Evolutionary conservation across 2,329 filamentous ascomycete genomes (phyloP), one percentile per base, ranked within the genome.

Genomic region (Diatrype stigma): DNA sequence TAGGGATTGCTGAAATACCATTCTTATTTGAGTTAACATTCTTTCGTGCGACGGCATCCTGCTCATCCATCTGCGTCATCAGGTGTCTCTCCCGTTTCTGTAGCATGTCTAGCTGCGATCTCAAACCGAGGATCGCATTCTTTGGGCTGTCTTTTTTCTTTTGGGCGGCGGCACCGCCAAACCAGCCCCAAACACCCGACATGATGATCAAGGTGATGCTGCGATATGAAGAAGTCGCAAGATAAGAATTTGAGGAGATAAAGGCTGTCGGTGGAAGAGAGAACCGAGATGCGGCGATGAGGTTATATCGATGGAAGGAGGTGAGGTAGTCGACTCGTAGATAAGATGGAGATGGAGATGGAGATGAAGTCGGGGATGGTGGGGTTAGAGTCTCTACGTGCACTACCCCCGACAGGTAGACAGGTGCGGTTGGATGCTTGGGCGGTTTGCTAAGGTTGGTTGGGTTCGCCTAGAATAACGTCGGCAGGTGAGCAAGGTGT

Each of bases 61-160:
- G 92, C 70, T 97, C 91, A 23, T 90, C 86, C 77, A 97, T 96
- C 76, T 96, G 91, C 56, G 81, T 88, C 71, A 94, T 87, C 55
- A 97, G 74, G 68, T 97, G 90, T 70, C 84, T 89, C 78, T 97
- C 92, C 54, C 93, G 82, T 81, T 99, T 99, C 75, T 95, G 90
- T 67, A 99, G 80, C 92, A 97, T 97, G 63, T 96, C 93, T 42
- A 97, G 80, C 76, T 96, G 93, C 65, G 87, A 82, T 62, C 94
- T 85, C 66, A 99, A 77, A 54, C 82, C 83, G 51, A 99, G 79
- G 65, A 99, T 99, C 61, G 94, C 94, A 77, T 96, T 94, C 81
- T 99, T 99, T 51, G 94, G 90, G 54, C 85, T 87, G 75, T 96
- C 90, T 77, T 95, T 96, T 75, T 86, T 86, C 80, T 90, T 90